Base-by-base conservation (phyloP, 2,329 filamentous ascomycete species). In the Pseudogymnoascus sp. region DNA sequence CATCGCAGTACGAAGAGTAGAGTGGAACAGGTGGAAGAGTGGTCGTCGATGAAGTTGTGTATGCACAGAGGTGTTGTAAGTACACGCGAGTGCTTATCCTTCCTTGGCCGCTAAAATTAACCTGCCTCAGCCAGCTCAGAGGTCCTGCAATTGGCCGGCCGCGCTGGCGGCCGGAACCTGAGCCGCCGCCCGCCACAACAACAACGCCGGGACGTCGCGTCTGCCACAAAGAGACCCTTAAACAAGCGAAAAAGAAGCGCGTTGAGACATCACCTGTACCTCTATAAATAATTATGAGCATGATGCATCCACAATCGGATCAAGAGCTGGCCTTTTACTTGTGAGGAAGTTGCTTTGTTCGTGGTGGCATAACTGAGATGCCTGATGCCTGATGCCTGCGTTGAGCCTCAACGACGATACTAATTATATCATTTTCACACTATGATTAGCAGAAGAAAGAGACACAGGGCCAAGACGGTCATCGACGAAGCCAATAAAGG, bases 401-500 rank as follows among this genome's bases (percentile, higher is more conserved):
- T 35, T 55, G 49, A 21, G 49, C 12, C n/a, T n/a, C 29, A 19
- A 33, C 23, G 3, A 19, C 16, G 19, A 39, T 10, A 39, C n/a
- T 26, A n/a, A 45, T 16, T 29, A 33, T 33, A 39, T 33, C 58
- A 37, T 26, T 60, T 21, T 41, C 12, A 41, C 43, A 66, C n/a
- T 19, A 78, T 78, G 76, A 70, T 70, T 19, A 72, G 77, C 62
- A 72, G 78, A 67, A 71, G 78, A 64, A 80, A 79, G 69, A 74
- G 77, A 67, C 66, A 64, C 52, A 64, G 67, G 41, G 61, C 67
- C 29, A 61, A 61, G 11, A 45, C 64, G 31, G 55, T 38, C 23
- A n/a, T 41, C 45, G 63, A 64, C 29, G 65, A 68, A 63, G 65
- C 69, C 66, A 65, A 64, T 45, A 68, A 72, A 65, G 70, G 69